Evolutionary conservation across 495 filamentous ascomycete genomes (phyloP), one percentile per base, ranked within the genome.

Genomic region (Sphaerosporella brunnea): DNA sequence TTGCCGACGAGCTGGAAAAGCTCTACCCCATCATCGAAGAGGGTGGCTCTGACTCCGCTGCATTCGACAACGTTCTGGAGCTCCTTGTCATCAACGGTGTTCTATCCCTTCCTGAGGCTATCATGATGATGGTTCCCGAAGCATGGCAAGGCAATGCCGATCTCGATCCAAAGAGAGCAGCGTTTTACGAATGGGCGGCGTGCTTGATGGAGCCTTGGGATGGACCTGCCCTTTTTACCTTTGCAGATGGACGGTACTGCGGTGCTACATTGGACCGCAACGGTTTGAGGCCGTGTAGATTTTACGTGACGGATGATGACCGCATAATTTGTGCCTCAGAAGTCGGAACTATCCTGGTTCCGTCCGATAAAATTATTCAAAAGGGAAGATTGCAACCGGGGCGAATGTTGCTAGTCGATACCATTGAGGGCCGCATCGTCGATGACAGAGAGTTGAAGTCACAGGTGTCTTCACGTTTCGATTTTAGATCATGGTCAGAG

Each of bases 191-290:
- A 64, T 99, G 90, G 90, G 90, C 90, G 51, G 88, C 86, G 36
- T 99, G 90, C 66, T 80, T 93, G 71, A 99, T 99, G 90, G 90
- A 99, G 68, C 88, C 90, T 23, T 99, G 90, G 90, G 90, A 99
- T 65, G 90, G 90, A 7, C 90, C 90, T 13, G 90, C 90, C 50
- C 74, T 99, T 20, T 99, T 99, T 69, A 95, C 88, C 2, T 99
- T 99, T 65, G 82, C 92, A 23, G 90, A 99, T 65, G 90, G 90
- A 43, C 77, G 90, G 51, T 99, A 93, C 69, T 99, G 90, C 56
- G 90, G 90, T 71, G 90, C 90, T 44, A 96, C 94, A 60, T 73
- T 99, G n/a, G 90, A 99, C 68, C 79, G 90, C 58, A 99, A 99
- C 62, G 90, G 90, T 64, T 72, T 99, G 49, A 79, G 90, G 49